Evolutionary conservation across 2,329 filamentous ascomycete species (phyloP).

Genomic region (Cryphonectria nitschkei): DNA sequence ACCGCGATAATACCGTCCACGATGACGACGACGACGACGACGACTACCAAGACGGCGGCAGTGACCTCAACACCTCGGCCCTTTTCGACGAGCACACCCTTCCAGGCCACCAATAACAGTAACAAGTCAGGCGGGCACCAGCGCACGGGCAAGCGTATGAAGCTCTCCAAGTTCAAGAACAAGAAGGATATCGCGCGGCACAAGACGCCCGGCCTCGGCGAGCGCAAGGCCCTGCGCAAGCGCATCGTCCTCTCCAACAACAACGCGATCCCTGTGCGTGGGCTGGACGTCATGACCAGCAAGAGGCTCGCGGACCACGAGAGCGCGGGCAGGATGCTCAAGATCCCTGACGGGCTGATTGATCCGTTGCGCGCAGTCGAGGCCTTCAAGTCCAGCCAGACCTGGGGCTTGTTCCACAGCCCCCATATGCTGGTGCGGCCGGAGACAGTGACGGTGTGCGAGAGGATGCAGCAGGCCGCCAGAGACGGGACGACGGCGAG

Average conservation of each 20-base stretch:
- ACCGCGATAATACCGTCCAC: constrained; percentile 35
- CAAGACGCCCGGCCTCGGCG: constrained; percentile 70
- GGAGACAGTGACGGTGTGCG: constrained; percentile 76
- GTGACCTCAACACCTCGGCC: constrained; percentile 43
- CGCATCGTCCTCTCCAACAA: constrained; percentile 91
- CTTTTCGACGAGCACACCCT: constrained; percentile 43
- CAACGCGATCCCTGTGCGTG: constrained; percentile 80
- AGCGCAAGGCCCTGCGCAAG: constrained; percentile 86
- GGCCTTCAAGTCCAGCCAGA: constrained; percentile 89
- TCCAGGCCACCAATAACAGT: constrained; percentile 34
- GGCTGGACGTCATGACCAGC: constrained; percentile 54
- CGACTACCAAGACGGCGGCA: constrained; percentile 37
- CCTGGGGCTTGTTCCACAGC: constrained; percentile 82
- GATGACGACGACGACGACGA: constrained; percentile 35
- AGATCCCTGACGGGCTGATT: constrained; percentile 69
- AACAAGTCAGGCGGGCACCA: constrained; percentile 33
- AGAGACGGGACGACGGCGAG: constrained; percentile 59
- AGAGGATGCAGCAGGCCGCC: constrained; percentile 61
- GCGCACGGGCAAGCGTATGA: constrained; percentile 47
- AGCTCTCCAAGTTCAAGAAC: constrained; percentile 48
- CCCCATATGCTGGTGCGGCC: constrained; percentile 78
- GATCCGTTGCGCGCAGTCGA: constrained; percentile 83
- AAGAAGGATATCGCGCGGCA: constrained; percentile 49
- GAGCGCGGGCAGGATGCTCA: constrained; percentile 68
- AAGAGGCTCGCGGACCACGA: constrained; percentile 61